Percentiles rank a stretch among this genome's conserved stretches.
phyloP scores from a whole-genome alignment of 768 basidiomycete species.

The Thelephora ganbajun region DNA sequence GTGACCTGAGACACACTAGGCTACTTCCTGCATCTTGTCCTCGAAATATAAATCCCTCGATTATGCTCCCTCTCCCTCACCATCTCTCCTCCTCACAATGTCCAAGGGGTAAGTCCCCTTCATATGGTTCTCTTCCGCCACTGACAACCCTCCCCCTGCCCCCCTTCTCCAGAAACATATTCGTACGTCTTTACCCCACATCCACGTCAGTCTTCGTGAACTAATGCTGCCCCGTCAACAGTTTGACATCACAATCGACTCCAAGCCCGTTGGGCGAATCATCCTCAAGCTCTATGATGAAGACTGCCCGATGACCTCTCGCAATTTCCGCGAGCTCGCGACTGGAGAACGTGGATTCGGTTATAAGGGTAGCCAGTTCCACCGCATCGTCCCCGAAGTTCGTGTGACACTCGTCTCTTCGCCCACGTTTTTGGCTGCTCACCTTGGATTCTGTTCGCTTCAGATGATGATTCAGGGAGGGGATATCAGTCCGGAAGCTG shows the following conservation, averaged over 20 bases:
- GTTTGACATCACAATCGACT: conserved; percentile 56
- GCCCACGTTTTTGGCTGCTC: neutral
- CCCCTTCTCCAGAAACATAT: neutral
- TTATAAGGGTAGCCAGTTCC: conserved; percentile 57
- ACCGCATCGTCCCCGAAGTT: conserved; percentile 34
- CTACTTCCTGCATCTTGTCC: too few relatives aligned
- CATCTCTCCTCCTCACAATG: too few relatives aligned
- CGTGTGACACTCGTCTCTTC: conserved; percentile 5
- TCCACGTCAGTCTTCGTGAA: neutral
- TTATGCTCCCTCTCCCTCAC: too few relatives aligned
- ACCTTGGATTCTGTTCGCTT: neutral
- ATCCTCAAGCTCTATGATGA: conserved; percentile 77
- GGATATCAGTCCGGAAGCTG: conserved; percentile 19
- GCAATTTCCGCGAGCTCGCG: conserved; percentile 73
- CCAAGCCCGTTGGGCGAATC: conserved; percentile 50
- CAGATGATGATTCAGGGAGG: conserved; percentile 28
- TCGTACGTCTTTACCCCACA: neutral
- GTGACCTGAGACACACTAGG: too few relatives aligned
- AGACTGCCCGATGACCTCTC: conserved; percentile 65
- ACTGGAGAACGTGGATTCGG: conserved; percentile 56
- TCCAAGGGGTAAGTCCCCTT: too few relatives aligned
- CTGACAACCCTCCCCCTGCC: neutral
- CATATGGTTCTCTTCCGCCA: neutral
- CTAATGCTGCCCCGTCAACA: conserved; percentile 11
- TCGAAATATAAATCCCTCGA: too few relatives aligned